These are phyloP conservation scores for Penstemon davidsonii DNA, from an alignment of 257 asterid species.

Conservation along the genomic window DNA sequence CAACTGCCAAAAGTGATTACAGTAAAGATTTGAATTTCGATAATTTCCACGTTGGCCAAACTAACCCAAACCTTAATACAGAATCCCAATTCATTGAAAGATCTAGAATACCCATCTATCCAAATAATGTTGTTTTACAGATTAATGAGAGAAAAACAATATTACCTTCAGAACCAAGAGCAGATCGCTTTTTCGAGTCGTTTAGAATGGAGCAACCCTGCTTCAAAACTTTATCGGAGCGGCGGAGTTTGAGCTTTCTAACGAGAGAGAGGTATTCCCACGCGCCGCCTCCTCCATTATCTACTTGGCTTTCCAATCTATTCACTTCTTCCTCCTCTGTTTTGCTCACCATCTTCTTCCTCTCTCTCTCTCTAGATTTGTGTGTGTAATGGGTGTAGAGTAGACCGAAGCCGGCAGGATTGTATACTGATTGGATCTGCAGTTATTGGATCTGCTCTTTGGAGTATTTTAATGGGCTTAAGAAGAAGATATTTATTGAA, in stretches of 20 bases:
- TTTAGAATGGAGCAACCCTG: constrained; percentile 64
- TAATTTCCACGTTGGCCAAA: no score
- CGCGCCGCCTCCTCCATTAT: constrained; percentile 93
- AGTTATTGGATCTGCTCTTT: constrained; percentile 8
- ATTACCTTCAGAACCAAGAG: constrained; percentile 89
- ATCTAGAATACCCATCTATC: constrained; percentile 8
- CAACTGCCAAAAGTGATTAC: no score
- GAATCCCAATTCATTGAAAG: constrained; percentile 5
- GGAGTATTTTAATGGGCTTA: not conserved
- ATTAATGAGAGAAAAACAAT: not conserved
- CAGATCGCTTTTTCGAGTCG: constrained; percentile 77
- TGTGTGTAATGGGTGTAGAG: not conserved
- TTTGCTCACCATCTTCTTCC: constrained; percentile 76
- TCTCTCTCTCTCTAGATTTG: not conserved
- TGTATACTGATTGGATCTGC: not conserved
- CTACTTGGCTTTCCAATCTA: constrained; percentile 90
- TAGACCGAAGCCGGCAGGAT: no score
- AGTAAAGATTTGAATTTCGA: no score
- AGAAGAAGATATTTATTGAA: no score
- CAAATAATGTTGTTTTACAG: not conserved
- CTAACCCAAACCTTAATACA: not conserved
- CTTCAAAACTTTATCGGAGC: constrained; percentile 77
- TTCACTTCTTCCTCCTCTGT: constrained; percentile 81
- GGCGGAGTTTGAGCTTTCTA: constrained; percentile 89
- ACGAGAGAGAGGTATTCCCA: constrained; percentile 96